A percentile compares a stretch with the other conserved stretches of the same genome.
Evolutionary conservation across 164 flowering plant genomes (phyloP).

Genomic region (Pachysandra terminalis): DNA sequence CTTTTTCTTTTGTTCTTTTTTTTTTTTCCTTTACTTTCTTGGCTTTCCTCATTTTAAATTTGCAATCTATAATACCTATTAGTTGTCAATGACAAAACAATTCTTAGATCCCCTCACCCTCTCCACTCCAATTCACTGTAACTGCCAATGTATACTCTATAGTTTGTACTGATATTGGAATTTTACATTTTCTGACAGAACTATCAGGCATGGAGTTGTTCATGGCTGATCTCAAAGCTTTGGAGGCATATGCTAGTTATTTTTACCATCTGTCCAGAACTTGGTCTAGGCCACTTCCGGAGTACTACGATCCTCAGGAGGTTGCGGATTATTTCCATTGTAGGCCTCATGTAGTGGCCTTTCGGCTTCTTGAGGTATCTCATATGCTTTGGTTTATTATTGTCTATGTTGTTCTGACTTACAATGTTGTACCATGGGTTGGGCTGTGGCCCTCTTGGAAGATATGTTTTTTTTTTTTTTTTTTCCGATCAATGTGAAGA

Average conservation of each 20-base stretch:
- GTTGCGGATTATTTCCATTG: slow-evolving; percentile 70
- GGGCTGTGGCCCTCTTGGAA: no score
- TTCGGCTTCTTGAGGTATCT: slow-evolving; percentile 85
- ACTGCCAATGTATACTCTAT: background rate
- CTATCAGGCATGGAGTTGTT: slow-evolving; percentile 78
- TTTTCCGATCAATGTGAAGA: no score
- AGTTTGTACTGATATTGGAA: slow-evolving; percentile 5
- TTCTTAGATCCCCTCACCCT: no score
- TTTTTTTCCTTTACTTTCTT: no score
- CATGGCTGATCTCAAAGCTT: slow-evolving; percentile 82
- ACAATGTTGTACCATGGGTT: no score
- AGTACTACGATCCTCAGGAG: slow-evolving; percentile 67
- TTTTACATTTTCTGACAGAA: slow-evolving; percentile 37
- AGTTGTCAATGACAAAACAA: no score
- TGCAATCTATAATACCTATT: no score
- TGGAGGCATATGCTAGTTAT: slow-evolving; percentile 68
- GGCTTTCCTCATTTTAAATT: no score
- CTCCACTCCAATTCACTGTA: no score
- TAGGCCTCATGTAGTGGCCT: slow-evolving; percentile 83
- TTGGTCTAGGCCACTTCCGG: slow-evolving; percentile 96
- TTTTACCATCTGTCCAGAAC: slow-evolving; percentile 44
- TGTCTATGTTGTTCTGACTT: background rate
- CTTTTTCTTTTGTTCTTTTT: no score
- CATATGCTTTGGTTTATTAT: slow-evolving; percentile 1
- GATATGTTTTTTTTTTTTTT: no score